Evolutionary conservation across 345 rosid species (phyloP).

Genomic region (Acer negundo): DNA sequence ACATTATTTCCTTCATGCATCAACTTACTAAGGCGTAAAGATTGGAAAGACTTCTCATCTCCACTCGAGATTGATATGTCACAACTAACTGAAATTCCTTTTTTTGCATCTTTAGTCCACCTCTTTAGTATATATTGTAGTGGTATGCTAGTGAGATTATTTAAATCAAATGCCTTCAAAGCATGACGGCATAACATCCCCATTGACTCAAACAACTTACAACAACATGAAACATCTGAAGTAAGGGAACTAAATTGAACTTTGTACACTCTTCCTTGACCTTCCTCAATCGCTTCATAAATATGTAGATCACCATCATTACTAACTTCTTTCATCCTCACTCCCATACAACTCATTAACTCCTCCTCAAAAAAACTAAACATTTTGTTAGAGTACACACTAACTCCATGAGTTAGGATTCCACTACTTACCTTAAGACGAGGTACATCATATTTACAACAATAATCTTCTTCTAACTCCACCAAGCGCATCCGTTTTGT

Average conservation of each 20-base stretch:
- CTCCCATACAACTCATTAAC: neutral
- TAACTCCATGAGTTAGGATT: neutral
- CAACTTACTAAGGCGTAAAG: neutral
- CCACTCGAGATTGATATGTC: neutral
- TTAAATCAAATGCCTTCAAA: slow-evolving; percentile 2
- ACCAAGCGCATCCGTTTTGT: neutral
- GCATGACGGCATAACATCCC: slow-evolving; percentile 13
- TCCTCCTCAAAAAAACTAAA: neutral
- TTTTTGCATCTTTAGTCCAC: slow-evolving; percentile 9
- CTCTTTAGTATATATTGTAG: slow-evolving; percentile 1
- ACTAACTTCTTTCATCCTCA: neutral
- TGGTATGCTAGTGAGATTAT: neutral
- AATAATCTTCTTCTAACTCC: slow-evolving; percentile 6
- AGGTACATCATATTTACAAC: neutral
- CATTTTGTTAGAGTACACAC: neutral
- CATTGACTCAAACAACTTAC: slow-evolving; percentile 1
- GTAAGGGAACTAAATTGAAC: neutral
- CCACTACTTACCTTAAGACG: neutral
- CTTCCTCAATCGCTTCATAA: neutral
- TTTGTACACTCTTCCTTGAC: neutral
- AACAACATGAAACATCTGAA: neutral
- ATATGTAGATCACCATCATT: neutral
- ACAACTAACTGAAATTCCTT: neutral
- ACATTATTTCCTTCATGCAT: slow-evolving; percentile 1
- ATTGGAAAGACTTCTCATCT: neutral